Evolutionary conservation across 441 rosid genomes (phyloP).

Genomic region (Breynia disticha): DNA sequence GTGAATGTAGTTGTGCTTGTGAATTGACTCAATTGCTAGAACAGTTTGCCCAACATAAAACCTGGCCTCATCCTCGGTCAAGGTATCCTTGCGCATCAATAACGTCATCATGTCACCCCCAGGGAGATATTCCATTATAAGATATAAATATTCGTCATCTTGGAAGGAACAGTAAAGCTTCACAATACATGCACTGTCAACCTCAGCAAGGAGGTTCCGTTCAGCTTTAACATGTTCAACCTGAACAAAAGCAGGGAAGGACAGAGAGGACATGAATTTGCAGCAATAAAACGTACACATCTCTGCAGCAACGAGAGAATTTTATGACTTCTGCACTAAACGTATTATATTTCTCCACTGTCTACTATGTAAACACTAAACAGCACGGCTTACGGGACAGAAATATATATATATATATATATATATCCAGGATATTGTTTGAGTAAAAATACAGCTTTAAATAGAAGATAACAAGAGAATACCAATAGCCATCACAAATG

Average conservation of each 20-base stretch:
- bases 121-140: constrained; percentile 93
- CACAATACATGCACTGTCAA: constrained; percentile 80
- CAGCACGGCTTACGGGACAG: too few relatives aligned
- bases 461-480: too few relatives aligned
- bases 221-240: constrained; percentile 96
- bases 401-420: too few relatives aligned
- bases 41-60: constrained; percentile 88
- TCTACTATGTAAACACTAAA: too few relatives aligned
- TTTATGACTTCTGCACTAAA: too few relatives aligned
- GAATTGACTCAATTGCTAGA: constrained; percentile 92
- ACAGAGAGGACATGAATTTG: constrained; percentile 3
- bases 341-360: too few relatives aligned
- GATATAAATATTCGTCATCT: constrained; percentile 76
- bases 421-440: too few relatives aligned
- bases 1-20: constrained; percentile 84
- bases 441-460: too few relatives aligned
- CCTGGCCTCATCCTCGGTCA: constrained; percentile 86
- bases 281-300: neutral
- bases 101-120: constrained; percentile 98
- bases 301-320: too few relatives aligned
- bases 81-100: constrained; percentile 87
- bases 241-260: constrained; percentile 30
- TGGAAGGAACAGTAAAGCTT: constrained; percentile 90
- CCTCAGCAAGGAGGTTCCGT: constrained; percentile 97
- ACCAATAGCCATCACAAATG: too few relatives aligned